These are phyloP conservation scores for Colletotrichum phormii DNA, from an alignment of 2,329 filamentous ascomycete genomes.

Conservation along the genomic window DNA sequence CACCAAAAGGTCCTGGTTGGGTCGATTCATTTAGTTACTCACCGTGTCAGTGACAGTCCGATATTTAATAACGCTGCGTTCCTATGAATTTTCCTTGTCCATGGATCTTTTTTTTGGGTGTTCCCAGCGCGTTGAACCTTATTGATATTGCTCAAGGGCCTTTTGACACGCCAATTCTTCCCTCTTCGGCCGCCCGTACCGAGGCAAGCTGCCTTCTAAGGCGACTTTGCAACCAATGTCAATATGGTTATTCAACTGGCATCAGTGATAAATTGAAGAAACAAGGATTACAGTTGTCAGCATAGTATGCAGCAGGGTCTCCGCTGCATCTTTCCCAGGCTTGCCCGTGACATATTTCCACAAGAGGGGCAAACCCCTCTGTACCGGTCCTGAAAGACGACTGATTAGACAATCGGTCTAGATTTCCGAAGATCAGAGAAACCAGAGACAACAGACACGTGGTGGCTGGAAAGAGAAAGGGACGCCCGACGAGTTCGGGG, in stretches of 20 bases:
- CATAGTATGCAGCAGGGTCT: neutral
- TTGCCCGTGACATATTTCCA: neutral
- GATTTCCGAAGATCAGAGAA: neutral
- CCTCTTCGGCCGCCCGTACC: neutral
- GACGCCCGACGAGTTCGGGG: conserved; percentile 9
- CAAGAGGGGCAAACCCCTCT: neutral
- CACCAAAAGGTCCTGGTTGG: neutral
- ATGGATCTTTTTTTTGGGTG: neutral
- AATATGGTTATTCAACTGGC: neutral
- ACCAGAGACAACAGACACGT: conserved; percentile 2
- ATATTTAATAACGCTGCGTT: neutral
- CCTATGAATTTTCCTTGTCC: too few species aligned
- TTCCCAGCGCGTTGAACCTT: conserved; percentile 2
- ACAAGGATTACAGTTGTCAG: neutral
- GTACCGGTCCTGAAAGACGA: neutral
- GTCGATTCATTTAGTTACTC: neutral
- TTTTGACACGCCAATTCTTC: neutral
- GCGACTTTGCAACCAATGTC: neutral
- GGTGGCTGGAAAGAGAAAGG: neutral
- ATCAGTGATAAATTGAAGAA: neutral
- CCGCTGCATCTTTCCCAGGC: neutral
- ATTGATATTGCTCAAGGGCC: neutral
- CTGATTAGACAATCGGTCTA: too few species aligned
- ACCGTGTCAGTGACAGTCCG: neutral
- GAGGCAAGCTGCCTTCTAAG: neutral